phyloP scores from a whole-genome alignment of 257 asterid genomes.

The Scutellaria galericulata region DNA sequence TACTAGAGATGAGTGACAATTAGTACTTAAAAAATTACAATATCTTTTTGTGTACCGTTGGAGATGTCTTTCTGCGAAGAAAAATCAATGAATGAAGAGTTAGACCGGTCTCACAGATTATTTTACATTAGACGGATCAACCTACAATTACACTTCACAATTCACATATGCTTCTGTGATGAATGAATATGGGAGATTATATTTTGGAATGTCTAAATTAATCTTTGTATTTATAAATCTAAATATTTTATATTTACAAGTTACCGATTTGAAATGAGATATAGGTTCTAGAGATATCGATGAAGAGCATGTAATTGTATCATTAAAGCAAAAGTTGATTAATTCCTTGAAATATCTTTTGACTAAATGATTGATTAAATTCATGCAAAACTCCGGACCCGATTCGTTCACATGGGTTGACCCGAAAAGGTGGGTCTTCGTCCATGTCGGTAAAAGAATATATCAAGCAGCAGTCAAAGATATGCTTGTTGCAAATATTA shows the following conservation, averaged over 20 bases:
- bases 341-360: conserved; percentile 15
- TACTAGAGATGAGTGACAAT: no score
- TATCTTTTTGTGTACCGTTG: no score
- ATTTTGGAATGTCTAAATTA: no score
- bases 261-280: neutral
- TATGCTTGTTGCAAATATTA: conserved; percentile 22
- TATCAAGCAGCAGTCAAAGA: conserved; percentile 51
- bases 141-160: no score
- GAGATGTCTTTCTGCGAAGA: no score
- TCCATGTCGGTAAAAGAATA: conserved; percentile 41
- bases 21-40: no score
- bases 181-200: no score
- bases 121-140: no score
- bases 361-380: neutral
- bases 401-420: conserved; percentile 54
- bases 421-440: conserved; percentile 51
- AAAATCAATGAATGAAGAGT: no score
- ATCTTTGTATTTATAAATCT: neutral
- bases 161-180: no score
- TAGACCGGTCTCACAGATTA: no score
- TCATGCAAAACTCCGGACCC: neutral
- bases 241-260: neutral
- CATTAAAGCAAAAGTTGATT: conserved; percentile 23
- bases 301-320: conserved; percentile 5
- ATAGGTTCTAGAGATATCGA: neutral